phyloP scores from a whole-genome alignment of 2,329 filamentous ascomycete species.

The Aspergillus felis region DNA sequence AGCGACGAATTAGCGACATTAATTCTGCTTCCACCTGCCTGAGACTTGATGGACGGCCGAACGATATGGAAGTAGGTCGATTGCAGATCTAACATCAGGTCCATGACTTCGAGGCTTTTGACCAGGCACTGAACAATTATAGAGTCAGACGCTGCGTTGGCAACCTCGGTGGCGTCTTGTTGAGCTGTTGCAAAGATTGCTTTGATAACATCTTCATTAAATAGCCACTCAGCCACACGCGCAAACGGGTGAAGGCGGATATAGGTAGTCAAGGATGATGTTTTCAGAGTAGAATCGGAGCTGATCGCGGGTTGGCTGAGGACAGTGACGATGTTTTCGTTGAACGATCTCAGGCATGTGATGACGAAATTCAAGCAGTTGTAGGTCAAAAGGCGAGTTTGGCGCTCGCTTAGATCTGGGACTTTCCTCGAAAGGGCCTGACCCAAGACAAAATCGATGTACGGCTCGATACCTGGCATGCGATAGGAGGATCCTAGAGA shows the following conservation, averaged over 20 bases:
- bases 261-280: slow-evolving; percentile 74
- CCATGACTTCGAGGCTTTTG: slow-evolving; percentile 77
- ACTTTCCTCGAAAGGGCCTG: slow-evolving; percentile 67
- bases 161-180: slow-evolving; percentile 68
- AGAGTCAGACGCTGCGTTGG: slow-evolving; percentile 69
- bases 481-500: slow-evolving; percentile 73
- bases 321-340: slow-evolving; percentile 85
- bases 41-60: slow-evolving; percentile 68
- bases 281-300: slow-evolving; percentile 70
- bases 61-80: slow-evolving; percentile 89
- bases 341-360: slow-evolving; percentile 78
- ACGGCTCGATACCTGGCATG: slow-evolving; percentile 82
- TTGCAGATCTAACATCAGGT: slow-evolving; percentile 78
- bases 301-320: slow-evolving; percentile 72
- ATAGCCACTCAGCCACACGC: slow-evolving; percentile 96
- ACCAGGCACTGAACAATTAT: slow-evolving; percentile 76
- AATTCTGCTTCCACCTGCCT: slow-evolving; percentile 55
- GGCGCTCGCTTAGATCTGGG: slow-evolving; percentile 63
- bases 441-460: slow-evolving; percentile 85
- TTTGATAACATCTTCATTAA: slow-evolving; percentile 82
- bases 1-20: slow-evolving; percentile 72
- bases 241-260: slow-evolving; percentile 87
- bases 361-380: slow-evolving; percentile 81
- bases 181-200: slow-evolving; percentile 75
- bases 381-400: slow-evolving; percentile 69